Percentiles rank a stretch among this genome's conserved stretches.
Evolutionary conservation across 2,329 filamentous ascomycete genomes (phyloP).

Genomic region (Didymella arachidicola): DNA sequence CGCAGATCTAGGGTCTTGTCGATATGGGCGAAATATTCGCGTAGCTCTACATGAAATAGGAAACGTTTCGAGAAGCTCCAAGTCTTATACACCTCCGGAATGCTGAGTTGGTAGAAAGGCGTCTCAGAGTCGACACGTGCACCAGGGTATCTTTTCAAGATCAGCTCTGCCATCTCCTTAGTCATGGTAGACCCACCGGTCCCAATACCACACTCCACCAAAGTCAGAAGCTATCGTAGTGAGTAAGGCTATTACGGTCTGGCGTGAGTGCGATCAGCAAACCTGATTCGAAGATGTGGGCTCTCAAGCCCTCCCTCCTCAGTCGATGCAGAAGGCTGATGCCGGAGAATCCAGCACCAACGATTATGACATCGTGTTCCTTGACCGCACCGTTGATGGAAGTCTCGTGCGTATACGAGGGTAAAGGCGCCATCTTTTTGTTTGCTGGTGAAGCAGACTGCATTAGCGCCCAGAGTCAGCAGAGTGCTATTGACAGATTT

Average conservation of each 20-base stretch:
- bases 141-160: slow-evolving; percentile 34
- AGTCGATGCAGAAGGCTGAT: slow-evolving; percentile 32
- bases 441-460: neutral
- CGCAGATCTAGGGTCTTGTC: slow-evolving; percentile 32
- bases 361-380: slow-evolving; percentile 34
- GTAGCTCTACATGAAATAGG: slow-evolving; percentile 35
- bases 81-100: slow-evolving; percentile 37
- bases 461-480: neutral
- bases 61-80: slow-evolving; percentile 37
- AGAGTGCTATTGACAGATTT: neutral
- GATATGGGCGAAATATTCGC: slow-evolving; percentile 37
- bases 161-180: neutral
- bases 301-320: slow-evolving; percentile 28
- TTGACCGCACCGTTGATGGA: neutral
- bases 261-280: neutral
- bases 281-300: slow-evolving; percentile 35
- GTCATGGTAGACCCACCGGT: neutral
- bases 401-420: neutral
- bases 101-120: slow-evolving; percentile 43
- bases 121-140: slow-evolving; percentile 42
- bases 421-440: neutral
- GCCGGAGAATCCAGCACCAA: slow-evolving; percentile 42
- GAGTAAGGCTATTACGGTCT: neutral
- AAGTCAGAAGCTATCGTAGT: slow-evolving; percentile 14
- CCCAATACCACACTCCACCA: slow-evolving; percentile 43